Conservation (phyloP, 495 filamentous ascomycete species). For the Podospora conica region DNA sequence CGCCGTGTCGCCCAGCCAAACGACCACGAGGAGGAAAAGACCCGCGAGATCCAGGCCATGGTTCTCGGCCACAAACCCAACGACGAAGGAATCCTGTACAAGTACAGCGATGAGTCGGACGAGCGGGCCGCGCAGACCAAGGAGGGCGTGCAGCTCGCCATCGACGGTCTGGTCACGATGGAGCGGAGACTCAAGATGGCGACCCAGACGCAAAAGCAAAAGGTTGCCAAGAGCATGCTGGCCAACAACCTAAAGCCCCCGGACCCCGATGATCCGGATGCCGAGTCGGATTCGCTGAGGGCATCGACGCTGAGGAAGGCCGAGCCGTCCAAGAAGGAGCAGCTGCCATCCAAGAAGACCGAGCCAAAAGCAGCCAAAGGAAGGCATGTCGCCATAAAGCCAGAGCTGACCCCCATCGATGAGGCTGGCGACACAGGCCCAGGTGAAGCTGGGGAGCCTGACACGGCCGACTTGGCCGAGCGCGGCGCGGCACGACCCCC, state of each 20-base stretch:
- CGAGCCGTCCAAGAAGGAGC: neutral
- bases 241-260: neutral
- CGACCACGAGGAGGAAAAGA: slow-evolving; percentile 4
- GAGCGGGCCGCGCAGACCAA: slow-evolving; percentile 4
- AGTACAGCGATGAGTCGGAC: slow-evolving; percentile 4
- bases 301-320: neutral
- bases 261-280: neutral
- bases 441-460: neutral
- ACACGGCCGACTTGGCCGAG: slow-evolving; percentile 28
- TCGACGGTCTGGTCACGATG: slow-evolving; percentile 27
- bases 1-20: slow-evolving; percentile 12
- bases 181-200: slow-evolving; percentile 21
- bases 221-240: slow-evolving; percentile 17
- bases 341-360: neutral
- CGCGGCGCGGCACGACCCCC: slow-evolving; percentile 53
- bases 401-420: neutral
- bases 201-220: slow-evolving; percentile 27
- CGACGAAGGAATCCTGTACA: neutral
- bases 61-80: slow-evolving; percentile 11
- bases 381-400: neutral
- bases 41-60: slow-evolving; percentile 13
- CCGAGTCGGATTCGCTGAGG: neutral
- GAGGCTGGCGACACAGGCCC: neutral
- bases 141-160: slow-evolving; percentile 24
- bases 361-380: neutral